Evolutionary conservation across 1,284 basidiomycete genomes (phyloP), one percentile per base, ranked within the genome.

Genomic region (Ganoderma resinaceum): DNA sequence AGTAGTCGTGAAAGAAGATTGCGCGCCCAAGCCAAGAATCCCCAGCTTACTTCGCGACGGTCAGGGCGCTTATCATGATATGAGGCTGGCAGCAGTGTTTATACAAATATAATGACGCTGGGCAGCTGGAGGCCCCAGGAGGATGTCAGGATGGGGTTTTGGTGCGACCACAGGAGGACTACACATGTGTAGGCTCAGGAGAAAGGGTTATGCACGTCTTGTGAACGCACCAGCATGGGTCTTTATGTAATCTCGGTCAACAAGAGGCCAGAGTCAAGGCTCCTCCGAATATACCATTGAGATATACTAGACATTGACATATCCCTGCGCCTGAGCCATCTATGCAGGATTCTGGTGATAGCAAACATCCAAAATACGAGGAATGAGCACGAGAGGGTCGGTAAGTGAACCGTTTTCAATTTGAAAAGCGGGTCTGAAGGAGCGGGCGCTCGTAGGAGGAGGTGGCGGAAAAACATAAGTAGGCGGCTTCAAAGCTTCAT

Each of bases 31-130:
- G 37, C 31, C 29, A 23, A 12, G 57, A 37, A 23, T 46, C 33
- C 33, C 57, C 16, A 31, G 14, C 35, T 14, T 8, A n/a, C 23
- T 60, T 38, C n/a, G 43, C 43, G n/a, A 46, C 43, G 3, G 46
- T 49, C 23, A 49, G 9, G 37, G 58, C 58, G 58, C 58, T 60
- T 60, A 60, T 60, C 58, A 60, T 14, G 57, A 37, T 59, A 38
- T 23, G 26, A 37, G 33, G 55, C 11, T 55, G 53, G 53, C 23
- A 31, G 53, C 23, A 31, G 53, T 12, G 23, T 23, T 49, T 53
- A 55, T 55, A 33, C 52, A 55, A 55, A 53, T 53, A 53, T 26
- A 53, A 53, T 55, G 52, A 55, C 29, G 52, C 52, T 55, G 16
- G 23, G 16, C 16, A 8, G 16, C 11, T 31, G 29, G 14, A 31